Evolutionary conservation across 129 eudicot species (phyloP), one percentile per base, ranked within the genome.

Genomic region (Erigeron canadensis): DNA sequence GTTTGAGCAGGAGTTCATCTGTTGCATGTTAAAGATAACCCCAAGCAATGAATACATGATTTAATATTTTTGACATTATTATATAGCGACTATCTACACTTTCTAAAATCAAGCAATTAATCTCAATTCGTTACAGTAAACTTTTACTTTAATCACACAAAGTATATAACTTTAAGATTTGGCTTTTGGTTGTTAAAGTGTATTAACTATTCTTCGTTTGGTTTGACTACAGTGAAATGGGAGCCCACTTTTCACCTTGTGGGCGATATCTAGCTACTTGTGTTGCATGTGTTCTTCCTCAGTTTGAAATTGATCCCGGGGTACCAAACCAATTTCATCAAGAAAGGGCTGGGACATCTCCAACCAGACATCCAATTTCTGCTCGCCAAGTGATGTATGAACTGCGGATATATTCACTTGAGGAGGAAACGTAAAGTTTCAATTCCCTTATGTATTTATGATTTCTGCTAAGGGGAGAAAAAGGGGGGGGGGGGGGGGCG

Each of bases 361-460:
- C 96, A 16, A 89, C 96, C 44, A 67, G 96, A 42, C 96, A 89
- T 83, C 94, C 96, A 56, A 78, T 89, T 37, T 83, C 96, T 63
- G 93, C 96, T 47, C 91, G 86, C 64, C 93, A 77, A 65, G 94
- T 94, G 70, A 77, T 94, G 84, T 94, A 94, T 82, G 99, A 94
- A 86, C 93, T 94, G 60, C 78, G 97, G 73, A 88, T 94, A 82
- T 94, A 94, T 88, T 94, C 99, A 48, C 87, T 94, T 8, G 99
- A 94, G 81, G 91, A 94, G 73, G 91, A 96, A 70, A 94, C 96
- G 99, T 94, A 87, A 77, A 71, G 61, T 65, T 78, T 68, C 42
- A 12, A 54, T 12, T 7, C 51, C 23, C 43, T 80, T 60, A 10
- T 64, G 19, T 45, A 15, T 34, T 16, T 17, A 17, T 71, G 8